Evolutionary conservation across 1,284 basidiomycete genomes (phyloP).

Genomic region (Sanguinoderma infundibulare): DNA sequence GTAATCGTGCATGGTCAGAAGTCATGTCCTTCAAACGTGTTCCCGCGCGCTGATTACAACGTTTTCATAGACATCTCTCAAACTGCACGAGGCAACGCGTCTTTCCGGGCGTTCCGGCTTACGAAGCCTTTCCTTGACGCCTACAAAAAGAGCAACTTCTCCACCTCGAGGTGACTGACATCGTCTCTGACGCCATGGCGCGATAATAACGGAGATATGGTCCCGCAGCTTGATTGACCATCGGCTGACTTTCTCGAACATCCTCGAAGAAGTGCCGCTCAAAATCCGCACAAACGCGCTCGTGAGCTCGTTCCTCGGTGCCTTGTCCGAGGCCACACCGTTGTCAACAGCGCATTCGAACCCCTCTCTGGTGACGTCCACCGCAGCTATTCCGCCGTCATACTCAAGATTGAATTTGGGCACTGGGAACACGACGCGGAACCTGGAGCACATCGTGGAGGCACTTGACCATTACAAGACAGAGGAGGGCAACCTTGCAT

Average conservation of each 20-base stretch:
- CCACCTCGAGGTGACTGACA: slow-evolving; percentile 70
- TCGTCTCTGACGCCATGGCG: slow-evolving; percentile 24
- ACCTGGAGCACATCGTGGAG: slow-evolving; percentile 85
- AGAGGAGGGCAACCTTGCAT: slow-evolving; percentile 94
- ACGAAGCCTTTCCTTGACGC: slow-evolving; percentile 86
- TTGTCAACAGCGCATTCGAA: slow-evolving; percentile 41
- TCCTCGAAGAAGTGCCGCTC: slow-evolving; percentile 91
- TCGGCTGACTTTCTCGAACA: slow-evolving; percentile 87
- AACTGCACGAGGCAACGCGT: slow-evolving; percentile 84
- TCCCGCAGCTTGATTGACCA: slow-evolving; percentile 77
- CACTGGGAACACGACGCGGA: slow-evolving; percentile 61
- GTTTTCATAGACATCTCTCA: slow-evolving; percentile 63
- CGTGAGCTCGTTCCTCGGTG: slow-evolving; percentile 84
- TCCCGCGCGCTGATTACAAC: slow-evolving; percentile 3
- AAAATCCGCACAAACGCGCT: slow-evolving; percentile 89
- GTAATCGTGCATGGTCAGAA: slow-evolving; percentile 84
- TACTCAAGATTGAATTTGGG: slow-evolving; percentile 68
- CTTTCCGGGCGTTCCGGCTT: slow-evolving; percentile 91
- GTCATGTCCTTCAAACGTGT: slow-evolving; percentile 12
- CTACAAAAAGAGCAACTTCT: slow-evolving; percentile 88
- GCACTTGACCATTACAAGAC: slow-evolving; percentile 86
- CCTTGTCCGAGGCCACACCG: slow-evolving; percentile 50
- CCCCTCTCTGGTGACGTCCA: slow-evolving; percentile 43
- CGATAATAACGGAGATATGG: slow-evolving; percentile 16
- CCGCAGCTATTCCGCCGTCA: slow-evolving; percentile 52